Base-by-base conservation (phyloP, 805 yeast species). In the Cyberlindnera maclurae region DNA sequence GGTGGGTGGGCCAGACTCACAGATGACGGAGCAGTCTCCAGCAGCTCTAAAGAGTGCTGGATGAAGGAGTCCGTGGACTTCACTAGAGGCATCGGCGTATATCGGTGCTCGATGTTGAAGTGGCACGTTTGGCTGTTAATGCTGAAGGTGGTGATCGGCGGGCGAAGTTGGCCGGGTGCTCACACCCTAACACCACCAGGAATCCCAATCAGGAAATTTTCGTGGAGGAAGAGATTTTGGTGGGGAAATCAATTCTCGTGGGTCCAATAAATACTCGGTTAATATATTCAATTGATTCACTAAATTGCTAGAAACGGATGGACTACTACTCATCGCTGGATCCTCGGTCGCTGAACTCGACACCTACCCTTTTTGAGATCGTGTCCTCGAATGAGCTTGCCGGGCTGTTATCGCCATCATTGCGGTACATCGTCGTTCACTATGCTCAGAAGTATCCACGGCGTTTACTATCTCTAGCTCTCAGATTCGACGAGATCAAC, bases 311-410 rank as follows among this genome's bases (percentile, higher is more conserved):
- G 8, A 20, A 20, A 20, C 5, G 8, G 24, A 83, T 84, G 94
- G 90, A 83, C 58, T 84, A 80, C 63, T 84, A 81, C 57, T 77
- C 89, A 3, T 75, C 88, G 2, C 65, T 86, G 34, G 87, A 84
- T 59, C 85, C 95, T 3, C 68, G 87, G 24, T 75, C 81, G 34
- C 62, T 87, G 46, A 89, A 84, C 51, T 68, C 80, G 38, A 70
- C 79, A 3, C 97, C 97, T 1, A 88, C 97, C 0, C 65, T 90
- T 3, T 90, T 89, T 59, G 98, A 90, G 65, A 71, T 90, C 36
- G 65, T 87, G 11, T 86, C 96, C 0, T 75, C 95, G 0, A 71
- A 73, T 42, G 95, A 90, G 61, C 70, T 90, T 18, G 86, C 85
- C 42, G 65, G 72, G 2, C 67, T 90, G 40, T 63, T 90, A 26